These are phyloP conservation scores for Falciphora oryzae DNA, from an alignment of 2,329 filamentous ascomycete genomes.

Conservation along the genomic window DNA sequence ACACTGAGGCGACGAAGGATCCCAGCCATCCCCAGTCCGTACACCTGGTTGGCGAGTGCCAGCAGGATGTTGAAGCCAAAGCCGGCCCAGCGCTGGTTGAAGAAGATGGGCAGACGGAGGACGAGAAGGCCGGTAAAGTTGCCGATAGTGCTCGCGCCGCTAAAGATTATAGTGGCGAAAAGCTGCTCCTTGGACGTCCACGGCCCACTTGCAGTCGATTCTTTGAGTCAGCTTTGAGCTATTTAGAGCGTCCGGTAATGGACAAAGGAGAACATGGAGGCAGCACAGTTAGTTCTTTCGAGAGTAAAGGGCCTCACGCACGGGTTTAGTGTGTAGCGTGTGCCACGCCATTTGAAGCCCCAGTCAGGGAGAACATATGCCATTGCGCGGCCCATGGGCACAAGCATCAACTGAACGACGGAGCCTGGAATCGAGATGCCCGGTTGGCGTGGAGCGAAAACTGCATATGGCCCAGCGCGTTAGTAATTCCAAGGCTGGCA, in stretches of 20 bases:
- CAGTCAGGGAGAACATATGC: constrained; percentile 26
- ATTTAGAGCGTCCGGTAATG: background rate
- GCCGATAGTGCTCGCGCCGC: constrained; percentile 29
- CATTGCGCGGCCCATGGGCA: constrained; percentile 36
- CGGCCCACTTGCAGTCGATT: constrained; percentile 28
- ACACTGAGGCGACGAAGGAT: constrained; percentile 32
- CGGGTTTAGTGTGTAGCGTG: constrained; percentile 31
- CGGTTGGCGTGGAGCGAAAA: constrained; percentile 23
- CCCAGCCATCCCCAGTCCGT: constrained; percentile 38
- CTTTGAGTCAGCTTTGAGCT: background rate
- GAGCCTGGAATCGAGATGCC: constrained; percentile 26
- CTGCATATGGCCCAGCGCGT: constrained; percentile 34
- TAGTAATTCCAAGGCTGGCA: background rate
- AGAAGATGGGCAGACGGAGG: constrained; percentile 31
- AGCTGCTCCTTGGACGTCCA: constrained; percentile 39
- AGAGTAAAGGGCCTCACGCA: background rate
- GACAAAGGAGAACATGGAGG: constrained; percentile 23
- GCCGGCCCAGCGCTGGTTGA: constrained; percentile 32
- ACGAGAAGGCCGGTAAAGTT: constrained; percentile 31
- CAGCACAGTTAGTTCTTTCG: background rate
- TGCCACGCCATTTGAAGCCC: constrained; percentile 22
- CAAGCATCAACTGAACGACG: constrained; percentile 36
- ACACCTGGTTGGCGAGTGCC: constrained; percentile 36
- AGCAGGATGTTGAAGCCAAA: constrained; percentile 37
- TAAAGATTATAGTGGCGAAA: constrained; percentile 34